A percentile compares a stretch with the other conserved stretches of the same genome.
Conservation (phyloP, 2,329 filamentous ascomycete species). For the Zalaria sp. region DNA sequence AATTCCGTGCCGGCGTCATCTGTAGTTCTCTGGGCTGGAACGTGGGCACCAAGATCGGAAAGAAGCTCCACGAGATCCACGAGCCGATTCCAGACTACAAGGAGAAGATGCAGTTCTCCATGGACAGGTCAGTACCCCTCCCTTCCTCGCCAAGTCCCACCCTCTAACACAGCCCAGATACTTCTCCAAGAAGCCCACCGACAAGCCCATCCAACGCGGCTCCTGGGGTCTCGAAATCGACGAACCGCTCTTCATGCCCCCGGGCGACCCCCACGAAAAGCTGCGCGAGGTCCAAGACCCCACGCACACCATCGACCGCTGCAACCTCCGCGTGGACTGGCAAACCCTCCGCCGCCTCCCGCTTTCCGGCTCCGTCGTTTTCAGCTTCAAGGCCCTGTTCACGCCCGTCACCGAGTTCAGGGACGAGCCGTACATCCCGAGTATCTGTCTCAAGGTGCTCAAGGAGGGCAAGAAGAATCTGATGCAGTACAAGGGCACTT, state of each 20-base stretch:
- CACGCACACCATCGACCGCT: constrained; percentile 41
- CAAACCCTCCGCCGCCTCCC: constrained; percentile 72
- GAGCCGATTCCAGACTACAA: constrained; percentile 65
- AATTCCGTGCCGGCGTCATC: constrained; percentile 60
- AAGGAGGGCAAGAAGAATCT: constrained; percentile 54
- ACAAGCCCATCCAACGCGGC: constrained; percentile 66
- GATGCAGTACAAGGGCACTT: constrained; percentile 71
- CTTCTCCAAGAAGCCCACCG: constrained; percentile 63
- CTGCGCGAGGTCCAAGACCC: constrained; percentile 45
- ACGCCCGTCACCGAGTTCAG: constrained; percentile 57
- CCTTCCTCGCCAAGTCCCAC: background rate
- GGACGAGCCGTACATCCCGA: constrained; percentile 60
- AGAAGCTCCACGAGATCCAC: constrained; percentile 59
- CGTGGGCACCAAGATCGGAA: constrained; percentile 57
- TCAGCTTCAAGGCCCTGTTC: constrained; percentile 83
- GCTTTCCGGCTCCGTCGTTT: constrained; percentile 59
- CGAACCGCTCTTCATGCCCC: constrained; percentile 60
- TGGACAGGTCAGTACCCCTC: constrained; percentile 52
- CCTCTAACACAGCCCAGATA: constrained; percentile 36
- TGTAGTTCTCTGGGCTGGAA: constrained; percentile 76
- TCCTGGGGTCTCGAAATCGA: constrained; percentile 74
- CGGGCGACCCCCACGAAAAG: constrained; percentile 49
- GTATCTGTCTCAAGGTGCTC: constrained; percentile 53
- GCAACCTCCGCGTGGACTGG: constrained; percentile 71
- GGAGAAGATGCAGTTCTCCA: constrained; percentile 75